Percentiles rank a stretch among this genome's conserved stretches.
phyloP scores from a whole-genome alignment of 768 basidiomycete genomes.

The Termitomyces sp. region DNA sequence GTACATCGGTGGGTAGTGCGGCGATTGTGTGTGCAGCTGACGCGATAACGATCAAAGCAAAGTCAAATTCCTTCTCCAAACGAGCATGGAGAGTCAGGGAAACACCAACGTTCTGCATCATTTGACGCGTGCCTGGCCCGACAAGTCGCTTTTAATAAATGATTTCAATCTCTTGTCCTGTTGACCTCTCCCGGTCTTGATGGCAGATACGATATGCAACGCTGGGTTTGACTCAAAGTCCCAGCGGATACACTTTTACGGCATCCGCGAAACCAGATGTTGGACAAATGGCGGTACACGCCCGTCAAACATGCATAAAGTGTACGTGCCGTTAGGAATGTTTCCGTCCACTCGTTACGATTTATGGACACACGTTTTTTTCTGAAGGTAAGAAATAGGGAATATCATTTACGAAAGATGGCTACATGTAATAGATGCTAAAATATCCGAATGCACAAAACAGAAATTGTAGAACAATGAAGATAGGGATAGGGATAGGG shows the following conservation, averaged over 20 bases:
- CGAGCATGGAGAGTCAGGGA: background rate
- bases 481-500: background rate
- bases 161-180: too few species aligned
- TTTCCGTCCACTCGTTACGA: too few species aligned
- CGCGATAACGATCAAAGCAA: background rate
- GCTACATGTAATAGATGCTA: background rate
- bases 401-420: slow-evolving; percentile 8
- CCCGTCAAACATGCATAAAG: slow-evolving; percentile 4
- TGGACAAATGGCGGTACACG: background rate
- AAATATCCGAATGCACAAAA: slow-evolving; percentile 1
- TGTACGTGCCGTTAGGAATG: background rate
- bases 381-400: slow-evolving; percentile 1
- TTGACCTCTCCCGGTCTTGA: too few species aligned
- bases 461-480: background rate
- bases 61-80: background rate
- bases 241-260: background rate
- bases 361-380: background rate
- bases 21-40: background rate
- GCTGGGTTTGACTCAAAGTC: too few species aligned
- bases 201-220: too few species aligned
- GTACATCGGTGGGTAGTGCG: background rate
- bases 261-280: background rate
- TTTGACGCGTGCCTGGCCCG: background rate
- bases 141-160: background rate
- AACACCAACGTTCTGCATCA: background rate